Conservation (phyloP, 2,329 filamentous ascomycete species). For the Arachnomyces sp. region DNA sequence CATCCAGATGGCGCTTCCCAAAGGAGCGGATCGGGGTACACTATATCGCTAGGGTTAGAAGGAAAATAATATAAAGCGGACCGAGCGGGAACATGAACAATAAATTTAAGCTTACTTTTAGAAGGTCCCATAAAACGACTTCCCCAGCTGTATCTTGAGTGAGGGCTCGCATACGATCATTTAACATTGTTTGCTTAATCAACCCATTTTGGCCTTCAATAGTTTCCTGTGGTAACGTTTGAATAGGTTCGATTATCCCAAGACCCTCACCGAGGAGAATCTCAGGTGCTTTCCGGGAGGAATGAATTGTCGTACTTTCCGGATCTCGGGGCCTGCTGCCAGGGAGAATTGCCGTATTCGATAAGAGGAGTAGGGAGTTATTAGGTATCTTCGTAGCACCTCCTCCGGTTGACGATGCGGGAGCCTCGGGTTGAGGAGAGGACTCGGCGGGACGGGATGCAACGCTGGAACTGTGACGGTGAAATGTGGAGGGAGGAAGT, state of each 20-base stretch:
- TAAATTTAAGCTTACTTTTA: constrained; percentile 54
- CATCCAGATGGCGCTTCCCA: constrained; percentile 87
- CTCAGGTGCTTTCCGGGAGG: constrained; percentile 53
- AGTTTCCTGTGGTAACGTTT: constrained; percentile 64
- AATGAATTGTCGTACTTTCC: constrained; percentile 49
- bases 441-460: constrained; percentile 24
- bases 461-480: constrained; percentile 43
- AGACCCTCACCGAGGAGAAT: constrained; percentile 43
- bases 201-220: constrained; percentile 94
- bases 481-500: constrained; percentile 43
- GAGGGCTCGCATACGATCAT: constrained; percentile 79
- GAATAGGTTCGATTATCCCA: constrained; percentile 54
- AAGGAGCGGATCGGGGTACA: constrained; percentile 86
- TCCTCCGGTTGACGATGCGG: constrained; percentile 23
- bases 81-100: constrained; percentile 13
- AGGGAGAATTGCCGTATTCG: constrained; percentile 74
- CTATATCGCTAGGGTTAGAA: constrained; percentile 37
- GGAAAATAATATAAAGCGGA: not conserved
- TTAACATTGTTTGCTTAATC: constrained; percentile 86
- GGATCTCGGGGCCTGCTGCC: constrained; percentile 46
- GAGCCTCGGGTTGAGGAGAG: constrained; percentile 27
- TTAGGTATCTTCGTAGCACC: constrained; percentile 59
- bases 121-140: constrained; percentile 87
- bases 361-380: constrained; percentile 71
- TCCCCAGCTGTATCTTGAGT: constrained; percentile 94